Conservation (phyloP, 2,329 filamentous ascomycete genomes). For the Didymella sp. region DNA sequence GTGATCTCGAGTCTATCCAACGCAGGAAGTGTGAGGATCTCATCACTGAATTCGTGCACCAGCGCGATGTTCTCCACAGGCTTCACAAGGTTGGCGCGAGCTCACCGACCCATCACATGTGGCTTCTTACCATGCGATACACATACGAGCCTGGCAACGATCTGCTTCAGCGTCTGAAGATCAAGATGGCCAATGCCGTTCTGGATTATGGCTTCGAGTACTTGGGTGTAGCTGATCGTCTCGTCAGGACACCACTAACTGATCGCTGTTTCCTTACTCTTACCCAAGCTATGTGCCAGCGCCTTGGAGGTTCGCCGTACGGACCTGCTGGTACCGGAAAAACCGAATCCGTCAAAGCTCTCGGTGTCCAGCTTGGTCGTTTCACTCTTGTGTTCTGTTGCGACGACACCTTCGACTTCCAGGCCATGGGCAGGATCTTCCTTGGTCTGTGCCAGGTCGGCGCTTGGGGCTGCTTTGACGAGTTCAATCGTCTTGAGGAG, state of each 20-base stretch:
- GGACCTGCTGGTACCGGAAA: conserved; percentile 98
- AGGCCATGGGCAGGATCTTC: conserved; percentile 99
- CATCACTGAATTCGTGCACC: conserved; percentile 98
- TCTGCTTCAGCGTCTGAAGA: conserved; percentile 78
- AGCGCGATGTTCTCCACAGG: conserved; percentile 90
- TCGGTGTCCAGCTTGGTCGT: conserved; percentile 93
- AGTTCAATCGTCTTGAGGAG: conserved; percentile 99
- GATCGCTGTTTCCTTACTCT: conserved; percentile 98
- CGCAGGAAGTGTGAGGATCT: conserved; percentile 98
- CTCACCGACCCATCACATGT: conserved; percentile 81
- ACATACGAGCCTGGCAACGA: conserved; percentile 85
- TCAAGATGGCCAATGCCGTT: conserved; percentile 96
- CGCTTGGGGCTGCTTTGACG: conserved; percentile 99
- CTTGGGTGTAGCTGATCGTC: conserved; percentile 90
- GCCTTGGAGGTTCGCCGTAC: conserved; percentile 94
- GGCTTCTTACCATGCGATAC: conserved; percentile 97
- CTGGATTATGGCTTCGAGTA: conserved; percentile 98
- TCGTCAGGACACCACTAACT: conserved; percentile 94
- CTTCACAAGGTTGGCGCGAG: conserved; percentile 77
- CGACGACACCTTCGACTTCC: conserved; percentile 99
- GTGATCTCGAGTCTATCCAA: conserved; percentile 83
- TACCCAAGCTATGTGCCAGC: conserved; percentile 92
- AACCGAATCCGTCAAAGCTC: conserved; percentile 97
- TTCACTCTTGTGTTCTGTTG: conserved; percentile 99
- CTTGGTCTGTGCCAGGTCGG: conserved; percentile 98